Conservation (phyloP, 1,139 yeast species). For the Blastobotrys ciferrii region DNA sequence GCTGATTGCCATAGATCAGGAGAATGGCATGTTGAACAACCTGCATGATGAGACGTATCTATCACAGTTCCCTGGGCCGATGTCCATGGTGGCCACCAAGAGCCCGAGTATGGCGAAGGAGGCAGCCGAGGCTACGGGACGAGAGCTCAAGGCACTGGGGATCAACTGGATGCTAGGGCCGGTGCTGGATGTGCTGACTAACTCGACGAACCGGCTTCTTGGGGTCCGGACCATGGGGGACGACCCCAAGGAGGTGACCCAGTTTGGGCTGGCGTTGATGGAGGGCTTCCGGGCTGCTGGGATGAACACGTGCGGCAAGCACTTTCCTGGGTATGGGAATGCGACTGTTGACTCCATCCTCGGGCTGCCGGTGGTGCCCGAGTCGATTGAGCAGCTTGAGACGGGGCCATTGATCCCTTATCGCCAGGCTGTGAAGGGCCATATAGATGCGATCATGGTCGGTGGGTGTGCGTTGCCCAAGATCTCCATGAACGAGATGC, state of each 20-base stretch:
- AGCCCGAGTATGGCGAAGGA: constrained; percentile 51
- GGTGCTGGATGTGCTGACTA: constrained; percentile 60
- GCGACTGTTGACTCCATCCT: constrained; percentile 58
- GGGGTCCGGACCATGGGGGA: constrained; percentile 66
- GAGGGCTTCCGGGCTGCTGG: constrained; percentile 59
- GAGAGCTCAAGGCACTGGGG: constrained; percentile 55
- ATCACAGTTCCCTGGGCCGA: constrained; percentile 63
- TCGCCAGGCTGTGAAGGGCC: constrained; percentile 48
- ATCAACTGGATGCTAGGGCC: constrained; percentile 62
- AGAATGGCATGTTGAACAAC: constrained; percentile 53
- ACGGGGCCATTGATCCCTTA: constrained; percentile 55
- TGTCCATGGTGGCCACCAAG: constrained; percentile 59
- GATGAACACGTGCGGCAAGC: constrained; percentile 57
- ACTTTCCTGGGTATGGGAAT: constrained; percentile 67
- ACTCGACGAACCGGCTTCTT: constrained; percentile 55
- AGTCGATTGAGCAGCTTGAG: constrained; percentile 53
- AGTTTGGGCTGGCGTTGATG: constrained; percentile 55
- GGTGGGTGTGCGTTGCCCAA: constrained; percentile 74
- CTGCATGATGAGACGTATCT: constrained; percentile 52
- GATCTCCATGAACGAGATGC: constrained; percentile 58
- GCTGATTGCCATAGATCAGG: constrained; percentile 45
- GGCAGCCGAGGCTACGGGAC: constrained; percentile 55
- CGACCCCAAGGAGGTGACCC: constrained; percentile 56
- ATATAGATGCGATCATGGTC: constrained; percentile 58
- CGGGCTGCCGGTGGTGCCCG: constrained; percentile 61